Conservation (phyloP, 805 yeast genomes). For the Ogataea paraovalis region DNA sequence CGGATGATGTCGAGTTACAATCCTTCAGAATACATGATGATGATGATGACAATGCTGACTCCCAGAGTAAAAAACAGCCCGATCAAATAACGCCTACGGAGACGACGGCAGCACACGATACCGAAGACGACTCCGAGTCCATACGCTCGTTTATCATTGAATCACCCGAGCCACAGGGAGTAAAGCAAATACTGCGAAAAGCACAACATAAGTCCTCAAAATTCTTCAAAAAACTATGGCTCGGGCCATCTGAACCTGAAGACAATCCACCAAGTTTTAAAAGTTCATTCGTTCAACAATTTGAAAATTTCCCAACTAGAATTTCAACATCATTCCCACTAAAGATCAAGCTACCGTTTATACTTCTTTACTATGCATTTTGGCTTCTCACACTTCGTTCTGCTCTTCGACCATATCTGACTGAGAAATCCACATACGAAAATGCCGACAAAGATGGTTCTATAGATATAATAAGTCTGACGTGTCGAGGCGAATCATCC, state of each 20-base stretch:
- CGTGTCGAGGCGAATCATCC: slow-evolving; percentile 42
- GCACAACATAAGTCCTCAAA: slow-evolving; percentile 1
- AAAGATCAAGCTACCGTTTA: slow-evolving; percentile 27
- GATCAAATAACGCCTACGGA: not conserved
- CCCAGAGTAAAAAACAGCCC: not conserved
- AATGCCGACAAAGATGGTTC: slow-evolving; percentile 11
- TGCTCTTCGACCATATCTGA: slow-evolving; percentile 43
- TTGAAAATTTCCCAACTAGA: slow-evolving; percentile 43
- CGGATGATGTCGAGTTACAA: slow-evolving; percentile 5
- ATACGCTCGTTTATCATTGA: not conserved
- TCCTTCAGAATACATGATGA: not conserved
- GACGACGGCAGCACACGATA: not conserved
- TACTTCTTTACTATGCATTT: slow-evolving; percentile 38
- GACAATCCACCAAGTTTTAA: slow-evolving; percentile 47
- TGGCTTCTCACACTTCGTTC: slow-evolving; percentile 43
- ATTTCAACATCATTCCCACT: slow-evolving; percentile 30
- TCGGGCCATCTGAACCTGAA: slow-evolving; percentile 48
- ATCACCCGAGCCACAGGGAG: not conserved
- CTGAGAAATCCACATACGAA: slow-evolving; percentile 35
- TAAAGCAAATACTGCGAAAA: not conserved
- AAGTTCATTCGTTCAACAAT: slow-evolving; percentile 15
- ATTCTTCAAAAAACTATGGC: slow-evolving; percentile 37
- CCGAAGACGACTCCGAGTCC: not conserved
- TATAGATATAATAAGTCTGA: slow-evolving; percentile 37
- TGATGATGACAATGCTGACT: not conserved